These are phyloP conservation scores for Saturnispora silvae DNA, from an alignment of 805 yeast genomes.

Conservation along the genomic window DNA sequence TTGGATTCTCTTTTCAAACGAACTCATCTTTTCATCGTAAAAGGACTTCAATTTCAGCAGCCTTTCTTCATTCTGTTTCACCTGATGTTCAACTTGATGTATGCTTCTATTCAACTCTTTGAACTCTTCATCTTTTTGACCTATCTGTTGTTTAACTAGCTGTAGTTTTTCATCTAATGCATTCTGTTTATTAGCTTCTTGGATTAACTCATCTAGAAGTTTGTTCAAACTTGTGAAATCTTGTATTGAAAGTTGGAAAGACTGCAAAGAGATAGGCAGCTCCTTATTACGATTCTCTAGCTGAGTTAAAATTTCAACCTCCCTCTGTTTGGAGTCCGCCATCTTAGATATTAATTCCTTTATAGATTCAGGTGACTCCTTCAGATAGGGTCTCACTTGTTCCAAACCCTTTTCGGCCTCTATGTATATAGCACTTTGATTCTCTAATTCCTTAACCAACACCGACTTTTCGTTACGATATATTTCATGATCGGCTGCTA, in stretches of 20 bases:
- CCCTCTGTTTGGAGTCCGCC: conserved; percentile 32
- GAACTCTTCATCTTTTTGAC: conserved; percentile 30
- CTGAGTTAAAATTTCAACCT: conserved; percentile 28
- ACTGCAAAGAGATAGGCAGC: conserved; percentile 42
- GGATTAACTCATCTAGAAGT: conserved; percentile 39
- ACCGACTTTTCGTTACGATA: conserved; percentile 56
- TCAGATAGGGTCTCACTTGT: conserved; percentile 46
- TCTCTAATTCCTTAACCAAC: conserved; percentile 49
- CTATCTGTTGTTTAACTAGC: conserved; percentile 26
- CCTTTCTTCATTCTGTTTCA: conserved; percentile 38
- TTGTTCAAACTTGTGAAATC: conserved; percentile 33
- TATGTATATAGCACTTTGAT: conserved; percentile 42
- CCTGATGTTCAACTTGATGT: conserved; percentile 40
- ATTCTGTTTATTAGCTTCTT: conserved; percentile 35
- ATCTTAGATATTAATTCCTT: conserved; percentile 43
- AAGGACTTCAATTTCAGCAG: conserved; percentile 33
- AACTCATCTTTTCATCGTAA: conserved; percentile 34
- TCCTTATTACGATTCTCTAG: conserved; percentile 41
- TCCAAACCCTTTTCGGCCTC: conserved; percentile 52
- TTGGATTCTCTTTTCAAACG: conserved; percentile 32
- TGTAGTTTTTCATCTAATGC: conserved; percentile 18
- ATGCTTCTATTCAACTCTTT: conserved; percentile 33
- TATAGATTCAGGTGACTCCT: conserved; percentile 49
- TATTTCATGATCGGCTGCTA: conserved; percentile 49
- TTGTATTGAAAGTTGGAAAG: conserved; percentile 42